phyloP scores from a whole-genome alignment of 2,329 filamentous ascomycete genomes.

The Phialophora chinensis region DNA sequence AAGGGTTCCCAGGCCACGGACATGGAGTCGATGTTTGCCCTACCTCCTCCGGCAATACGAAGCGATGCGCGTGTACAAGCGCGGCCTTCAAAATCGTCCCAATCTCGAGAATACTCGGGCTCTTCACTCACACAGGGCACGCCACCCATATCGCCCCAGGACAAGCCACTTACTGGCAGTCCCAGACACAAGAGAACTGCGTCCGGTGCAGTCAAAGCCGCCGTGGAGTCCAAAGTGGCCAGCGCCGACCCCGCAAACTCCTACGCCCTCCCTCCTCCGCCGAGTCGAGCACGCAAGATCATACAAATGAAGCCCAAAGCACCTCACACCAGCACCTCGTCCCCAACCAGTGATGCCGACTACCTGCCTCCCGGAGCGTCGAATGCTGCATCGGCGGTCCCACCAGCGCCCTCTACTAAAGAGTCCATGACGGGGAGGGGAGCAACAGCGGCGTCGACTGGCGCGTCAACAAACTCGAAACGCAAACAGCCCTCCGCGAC shows the following conservation, averaged over 20 bases:
- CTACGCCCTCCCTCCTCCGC: slow-evolving; percentile 87
- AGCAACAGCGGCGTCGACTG: slow-evolving; percentile 27
- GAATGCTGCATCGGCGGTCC: slow-evolving; percentile 21
- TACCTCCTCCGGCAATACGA: slow-evolving; percentile 76
- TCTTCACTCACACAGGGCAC: slow-evolving; percentile 49
- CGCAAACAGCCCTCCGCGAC: slow-evolving; percentile 77
- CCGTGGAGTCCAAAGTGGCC: slow-evolving; percentile 32
- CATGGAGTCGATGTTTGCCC: slow-evolving; percentile 72
- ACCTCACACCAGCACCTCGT: slow-evolving; percentile 54
- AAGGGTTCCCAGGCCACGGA: slow-evolving; percentile 32
- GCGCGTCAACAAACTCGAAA: slow-evolving; percentile 59
- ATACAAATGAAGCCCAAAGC: slow-evolving; percentile 90
- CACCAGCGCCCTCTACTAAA: slow-evolving; percentile 35
- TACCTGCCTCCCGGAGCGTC: slow-evolving; percentile 38
- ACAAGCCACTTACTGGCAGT: slow-evolving; percentile 38
- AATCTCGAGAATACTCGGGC: slow-evolving; percentile 54
- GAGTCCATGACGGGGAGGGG: slow-evolving; percentile 15
- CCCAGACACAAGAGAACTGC: slow-evolving; percentile 38
- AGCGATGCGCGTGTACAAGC: slow-evolving; percentile 56
- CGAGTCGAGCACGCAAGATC: slow-evolving; percentile 90
- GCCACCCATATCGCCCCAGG: slow-evolving; percentile 39
- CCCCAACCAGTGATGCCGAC: slow-evolving; percentile 29
- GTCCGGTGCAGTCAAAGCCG: slow-evolving; percentile 34
- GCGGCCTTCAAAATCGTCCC: slow-evolving; percentile 47
- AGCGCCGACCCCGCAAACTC: slow-evolving; percentile 59